phyloP scores from a whole-genome alignment of 2,329 filamentous ascomycete genomes.

The Penicillium carneum region DNA sequence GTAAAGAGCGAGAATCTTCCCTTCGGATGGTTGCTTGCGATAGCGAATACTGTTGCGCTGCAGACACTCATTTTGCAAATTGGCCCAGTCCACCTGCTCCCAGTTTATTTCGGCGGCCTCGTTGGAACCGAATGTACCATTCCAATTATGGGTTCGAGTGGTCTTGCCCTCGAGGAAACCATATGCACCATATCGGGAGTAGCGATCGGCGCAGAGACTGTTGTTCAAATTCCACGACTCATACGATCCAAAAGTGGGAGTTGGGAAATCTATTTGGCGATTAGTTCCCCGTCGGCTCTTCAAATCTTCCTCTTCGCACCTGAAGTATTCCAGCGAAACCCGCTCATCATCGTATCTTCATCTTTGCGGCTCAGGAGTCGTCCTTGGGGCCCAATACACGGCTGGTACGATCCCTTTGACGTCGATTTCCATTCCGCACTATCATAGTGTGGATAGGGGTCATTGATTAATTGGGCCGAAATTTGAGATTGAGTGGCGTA shows the following conservation, averaged over 20 bases:
- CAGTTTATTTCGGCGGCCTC: slow-evolving; percentile 54
- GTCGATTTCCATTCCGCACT: slow-evolving; percentile 5
- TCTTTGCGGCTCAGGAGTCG: slow-evolving; percentile 3
- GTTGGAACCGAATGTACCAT: background rate
- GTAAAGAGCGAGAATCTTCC: slow-evolving; percentile 10
- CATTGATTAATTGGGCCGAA: slow-evolving; percentile 8
- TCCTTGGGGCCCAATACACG: slow-evolving; percentile 20
- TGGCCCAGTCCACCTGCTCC: slow-evolving; percentile 72
- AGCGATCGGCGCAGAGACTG: slow-evolving; percentile 18
- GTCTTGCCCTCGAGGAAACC: slow-evolving; percentile 13
- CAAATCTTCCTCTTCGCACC: background rate
- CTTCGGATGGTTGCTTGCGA: slow-evolving; percentile 40
- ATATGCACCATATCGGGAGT: slow-evolving; percentile 26
- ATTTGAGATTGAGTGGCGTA: slow-evolving; percentile 2
- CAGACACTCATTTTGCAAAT: slow-evolving; percentile 71
- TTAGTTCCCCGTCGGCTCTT: background rate
- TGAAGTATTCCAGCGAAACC: slow-evolving; percentile 20
- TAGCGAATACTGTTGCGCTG: slow-evolving; percentile 64
- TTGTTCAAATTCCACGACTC: slow-evolving; percentile 23
- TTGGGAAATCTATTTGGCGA: slow-evolving; percentile 19
- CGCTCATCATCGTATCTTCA: slow-evolving; percentile 22
- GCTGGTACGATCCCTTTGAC: slow-evolving; percentile 13
- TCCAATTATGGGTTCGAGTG: slow-evolving; percentile 2
- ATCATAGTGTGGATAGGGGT: slow-evolving; percentile 25
- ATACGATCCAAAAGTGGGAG: slow-evolving; percentile 25